These are phyloP conservation scores for Colletotrichum falcatum DNA, from an alignment of 2,329 filamentous ascomycete species.

Conservation along the genomic window DNA sequence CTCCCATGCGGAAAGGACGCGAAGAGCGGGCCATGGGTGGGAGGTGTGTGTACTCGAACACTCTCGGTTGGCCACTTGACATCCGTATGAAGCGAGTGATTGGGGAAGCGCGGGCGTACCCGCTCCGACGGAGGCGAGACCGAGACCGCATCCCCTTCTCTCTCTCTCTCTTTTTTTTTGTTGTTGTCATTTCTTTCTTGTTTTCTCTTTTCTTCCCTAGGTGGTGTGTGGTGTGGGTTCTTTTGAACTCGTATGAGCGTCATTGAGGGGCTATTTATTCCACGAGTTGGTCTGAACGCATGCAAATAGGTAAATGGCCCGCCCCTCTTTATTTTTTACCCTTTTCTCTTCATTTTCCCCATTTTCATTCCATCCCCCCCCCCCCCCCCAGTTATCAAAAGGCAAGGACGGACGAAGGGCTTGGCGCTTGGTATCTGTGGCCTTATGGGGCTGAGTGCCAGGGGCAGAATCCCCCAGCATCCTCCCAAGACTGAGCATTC, in stretches of 20 bases:
- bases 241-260: neutral
- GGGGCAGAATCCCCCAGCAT: neutral
- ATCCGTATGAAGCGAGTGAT: neutral
- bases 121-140: neutral
- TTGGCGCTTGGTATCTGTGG: neutral
- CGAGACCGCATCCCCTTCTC: neutral
- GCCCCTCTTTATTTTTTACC: too few species aligned
- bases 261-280: neutral
- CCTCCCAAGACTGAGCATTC: neutral
- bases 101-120: neutral
- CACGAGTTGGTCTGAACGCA: neutral
- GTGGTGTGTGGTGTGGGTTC: neutral
- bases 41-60: slow-evolving; percentile 32
- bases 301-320: too few species aligned
- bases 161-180: too few species aligned
- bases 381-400: too few species aligned
- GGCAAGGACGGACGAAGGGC: neutral
- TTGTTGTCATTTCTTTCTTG: too few species aligned
- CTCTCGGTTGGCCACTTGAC: slow-evolving; percentile 16
- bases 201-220: neutral
- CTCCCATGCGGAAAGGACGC: too few species aligned
- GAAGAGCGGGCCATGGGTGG: too few species aligned
- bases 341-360: too few species aligned
- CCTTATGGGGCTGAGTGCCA: neutral
- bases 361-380: too few species aligned